Conservation (phyloP, 768 basidiomycete genomes). For the Hygrocybe punicea region DNA sequence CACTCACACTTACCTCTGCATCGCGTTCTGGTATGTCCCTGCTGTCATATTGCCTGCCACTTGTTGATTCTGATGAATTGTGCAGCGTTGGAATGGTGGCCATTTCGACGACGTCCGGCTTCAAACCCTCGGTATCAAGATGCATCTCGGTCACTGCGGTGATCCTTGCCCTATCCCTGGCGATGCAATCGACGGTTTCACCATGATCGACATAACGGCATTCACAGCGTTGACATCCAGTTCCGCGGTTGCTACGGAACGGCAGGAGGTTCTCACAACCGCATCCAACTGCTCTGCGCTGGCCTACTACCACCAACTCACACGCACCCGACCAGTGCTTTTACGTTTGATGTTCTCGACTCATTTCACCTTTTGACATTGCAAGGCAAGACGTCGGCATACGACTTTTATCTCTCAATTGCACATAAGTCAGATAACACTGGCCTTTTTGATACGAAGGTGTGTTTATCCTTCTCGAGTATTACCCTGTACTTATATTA, state of each 20-base stretch:
- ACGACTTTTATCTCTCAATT: slow-evolving; percentile 5
- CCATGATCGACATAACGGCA: slow-evolving; percentile 21
- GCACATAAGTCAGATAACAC: slow-evolving; percentile 5
- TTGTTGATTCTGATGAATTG: not conserved
- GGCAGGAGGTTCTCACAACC: not conserved
- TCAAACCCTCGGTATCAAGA: not conserved
- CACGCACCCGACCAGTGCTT: slow-evolving; percentile 1
- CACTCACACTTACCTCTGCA: slow-evolving; percentile 5
- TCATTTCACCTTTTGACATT: slow-evolving; percentile 11
- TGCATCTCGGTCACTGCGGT: slow-evolving; percentile 12
- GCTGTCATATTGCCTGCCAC: not conserved
- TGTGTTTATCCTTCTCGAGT: not conserved
- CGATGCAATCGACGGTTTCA: not conserved
- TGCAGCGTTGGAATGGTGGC: slow-evolving; percentile 4
- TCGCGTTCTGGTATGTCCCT: slow-evolving; percentile 1
- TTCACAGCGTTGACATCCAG: slow-evolving; percentile 19
- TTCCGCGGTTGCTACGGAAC: slow-evolving; percentile 23
- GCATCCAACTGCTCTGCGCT: slow-evolving; percentile 5
- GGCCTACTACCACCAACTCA: slow-evolving; percentile 6
- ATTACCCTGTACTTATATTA: not conserved
- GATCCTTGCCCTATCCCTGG: slow-evolving; percentile 1
- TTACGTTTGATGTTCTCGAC: slow-evolving; percentile 10
- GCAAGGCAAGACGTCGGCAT: slow-evolving; percentile 6
- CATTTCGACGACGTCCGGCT: slow-evolving; percentile 2
- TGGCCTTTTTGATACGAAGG: not conserved